A percentile compares a stretch with the other conserved stretches of the same genome.
These are phyloP conservation scores for Thelonectria blattea DNA, from an alignment of 2,329 filamentous ascomycete species.

Conservation along the genomic window DNA sequence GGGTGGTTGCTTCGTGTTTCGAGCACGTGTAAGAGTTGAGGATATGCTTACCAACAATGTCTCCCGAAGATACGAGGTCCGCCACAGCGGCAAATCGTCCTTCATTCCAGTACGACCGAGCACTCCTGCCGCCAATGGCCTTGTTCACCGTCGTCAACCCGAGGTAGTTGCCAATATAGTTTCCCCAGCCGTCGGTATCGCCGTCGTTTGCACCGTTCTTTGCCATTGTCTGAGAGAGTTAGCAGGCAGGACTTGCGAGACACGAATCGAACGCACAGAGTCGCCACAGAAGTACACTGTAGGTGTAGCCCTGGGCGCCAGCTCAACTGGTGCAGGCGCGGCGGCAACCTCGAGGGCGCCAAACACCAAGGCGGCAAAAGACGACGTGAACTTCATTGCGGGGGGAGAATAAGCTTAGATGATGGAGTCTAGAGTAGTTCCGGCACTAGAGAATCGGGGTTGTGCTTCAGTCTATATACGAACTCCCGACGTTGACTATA, in stretches of 20 bases:
- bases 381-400: constrained; percentile 34
- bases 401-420: not conserved
- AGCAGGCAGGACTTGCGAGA: not conserved
- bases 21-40: not conserved
- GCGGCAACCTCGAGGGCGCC: constrained; percentile 26
- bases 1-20: not conserved
- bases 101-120: constrained; percentile 70
- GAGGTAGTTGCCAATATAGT: constrained; percentile 60
- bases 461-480: not conserved
- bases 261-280: constrained; percentile 39
- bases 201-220: constrained; percentile 49
- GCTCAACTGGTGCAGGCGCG: constrained; percentile 12
- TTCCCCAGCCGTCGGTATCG: constrained; percentile 64
- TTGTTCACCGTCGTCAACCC: constrained; percentile 60
- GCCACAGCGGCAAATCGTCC: constrained; percentile 66
- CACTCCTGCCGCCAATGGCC: constrained; percentile 69
- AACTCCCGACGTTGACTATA: not conserved
- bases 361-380: constrained; percentile 26
- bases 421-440: not conserved
- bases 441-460: not conserved
- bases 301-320: constrained; percentile 20
- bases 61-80: constrained; percentile 57
- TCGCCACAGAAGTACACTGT: constrained; percentile 65
- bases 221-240: constrained; percentile 56
- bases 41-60: constrained; percentile 56